Evolutionary conservation across 352 stramenopile species (phyloP), one percentile per base, ranked within the genome.

Genomic region (Pythium insidiosum): DNA sequence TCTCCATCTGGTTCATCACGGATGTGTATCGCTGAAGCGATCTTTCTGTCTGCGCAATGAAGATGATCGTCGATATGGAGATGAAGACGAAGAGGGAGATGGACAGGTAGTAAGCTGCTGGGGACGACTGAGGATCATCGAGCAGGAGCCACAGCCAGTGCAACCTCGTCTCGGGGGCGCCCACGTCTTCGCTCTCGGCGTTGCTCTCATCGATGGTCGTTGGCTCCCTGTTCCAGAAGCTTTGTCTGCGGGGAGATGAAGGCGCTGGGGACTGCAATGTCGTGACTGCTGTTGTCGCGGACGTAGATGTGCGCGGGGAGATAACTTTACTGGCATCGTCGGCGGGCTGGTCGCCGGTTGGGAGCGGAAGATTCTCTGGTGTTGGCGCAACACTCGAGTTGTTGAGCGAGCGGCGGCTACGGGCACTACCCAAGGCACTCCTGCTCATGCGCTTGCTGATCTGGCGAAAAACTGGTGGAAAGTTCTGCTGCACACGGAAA

Each of bases 81-180:
- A 90, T 81, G 44, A 86, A 81, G 35, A 56, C 58, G 44, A 88
- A 84, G 22, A 88, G 55, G 24, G 33, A 52, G 16, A 86, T 37
- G 0, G 72, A 86, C 28, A 83, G 65, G 39, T 80, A 85, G 41
- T 83, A 82, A n/a, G 73, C 73, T 4, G 24, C 23, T 2, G 19
- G 39, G 1, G 68, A 85, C 19, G 76, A 89, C 38, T 89, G 70
- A 1, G 76, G 76, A 31, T 89, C 76, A 47, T 89, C 71, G 20
- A 89, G 66, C 31, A 87, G 69, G 12, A 61, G 15, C 71, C 73
- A 89, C 0, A 67, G 10, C 25, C 50, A 53, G 0, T 64, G 40
- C 11, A 54, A 61, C 16, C 38, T 56, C 4, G 36, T 42, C 12
- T 34, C 15, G 0, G 54, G 54, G n/a, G 33, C 33, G 3, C 18